Evolutionary conservation across 306 rosid species (phyloP).

Genomic region (Albizia julibrissin): DNA sequence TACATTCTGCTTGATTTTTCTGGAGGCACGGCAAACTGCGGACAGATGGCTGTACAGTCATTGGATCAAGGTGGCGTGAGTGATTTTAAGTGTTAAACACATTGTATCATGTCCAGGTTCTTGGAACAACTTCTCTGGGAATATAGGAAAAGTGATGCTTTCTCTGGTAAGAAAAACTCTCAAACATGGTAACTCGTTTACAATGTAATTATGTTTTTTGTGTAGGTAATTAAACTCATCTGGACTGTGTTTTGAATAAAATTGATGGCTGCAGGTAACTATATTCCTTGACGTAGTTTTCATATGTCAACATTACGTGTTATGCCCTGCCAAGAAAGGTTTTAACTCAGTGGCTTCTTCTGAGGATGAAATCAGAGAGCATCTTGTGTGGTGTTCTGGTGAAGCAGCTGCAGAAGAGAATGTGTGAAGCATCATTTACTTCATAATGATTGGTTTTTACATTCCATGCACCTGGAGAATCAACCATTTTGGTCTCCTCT

Average conservation of each 20-base stretch:
- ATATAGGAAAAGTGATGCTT: conserved; percentile 77
- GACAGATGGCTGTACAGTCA: conserved; percentile 81
- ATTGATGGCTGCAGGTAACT: conserved; percentile 60
- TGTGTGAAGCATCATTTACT: conserved; percentile 35
- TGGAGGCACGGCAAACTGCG: conserved; percentile 70
- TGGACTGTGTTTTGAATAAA: neutral
- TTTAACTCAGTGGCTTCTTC: conserved; percentile 16
- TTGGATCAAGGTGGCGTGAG: conserved; percentile 72
- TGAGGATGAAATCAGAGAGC: conserved; percentile 35
- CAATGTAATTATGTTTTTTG: neutral
- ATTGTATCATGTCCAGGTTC: conserved; percentile 62
- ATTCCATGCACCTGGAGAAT: neutral
- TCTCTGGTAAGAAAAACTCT: conserved; percentile 66
- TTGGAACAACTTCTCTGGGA: conserved; percentile 90
- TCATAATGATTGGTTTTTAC: neutral
- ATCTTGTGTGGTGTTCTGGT: conserved; percentile 38
- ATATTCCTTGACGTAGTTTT: conserved; percentile 67
- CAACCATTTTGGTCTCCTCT: neutral
- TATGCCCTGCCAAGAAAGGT: conserved; percentile 31
- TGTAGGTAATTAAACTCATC: too few species aligned
- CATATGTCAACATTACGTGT: conserved; percentile 45
- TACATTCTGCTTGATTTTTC: conserved; percentile 77
- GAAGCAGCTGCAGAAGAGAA: conserved; percentile 33
- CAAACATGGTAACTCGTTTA: neutral
- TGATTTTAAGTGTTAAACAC: neutral